Conservation (phyloP, 768 basidiomycete genomes). For the Rhodocollybia butyracea region DNA sequence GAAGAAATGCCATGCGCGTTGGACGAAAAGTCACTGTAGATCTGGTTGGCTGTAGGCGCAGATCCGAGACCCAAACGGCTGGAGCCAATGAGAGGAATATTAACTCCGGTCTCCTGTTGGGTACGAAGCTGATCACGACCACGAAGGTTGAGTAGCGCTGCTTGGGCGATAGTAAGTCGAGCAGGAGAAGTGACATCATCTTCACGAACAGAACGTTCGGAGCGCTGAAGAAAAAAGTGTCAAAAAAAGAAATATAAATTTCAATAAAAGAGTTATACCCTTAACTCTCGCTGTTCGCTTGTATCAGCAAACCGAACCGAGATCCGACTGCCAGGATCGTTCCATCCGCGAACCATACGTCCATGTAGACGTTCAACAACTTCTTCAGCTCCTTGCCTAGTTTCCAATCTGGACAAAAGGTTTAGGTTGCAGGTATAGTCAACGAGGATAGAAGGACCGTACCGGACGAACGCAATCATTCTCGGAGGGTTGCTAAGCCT, state of each 20-base stretch:
- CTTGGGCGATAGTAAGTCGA: slow-evolving; percentile 74
- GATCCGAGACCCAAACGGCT: background rate
- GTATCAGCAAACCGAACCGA: slow-evolving; percentile 81
- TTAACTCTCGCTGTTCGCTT: slow-evolving; percentile 69
- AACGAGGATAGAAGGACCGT: slow-evolving; percentile 14
- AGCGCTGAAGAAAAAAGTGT: slow-evolving; percentile 38
- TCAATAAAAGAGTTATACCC: slow-evolving; percentile 42
- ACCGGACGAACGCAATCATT: slow-evolving; percentile 84
- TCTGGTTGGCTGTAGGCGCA: slow-evolving; percentile 4
- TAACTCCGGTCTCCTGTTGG: background rate
- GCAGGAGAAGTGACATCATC: slow-evolving; percentile 56
- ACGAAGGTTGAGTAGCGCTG: slow-evolving; percentile 70
- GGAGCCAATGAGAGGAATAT: slow-evolving; percentile 3
- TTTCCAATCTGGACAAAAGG: slow-evolving; percentile 53
- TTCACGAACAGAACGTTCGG: slow-evolving; percentile 57
- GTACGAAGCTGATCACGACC: slow-evolving; percentile 52
- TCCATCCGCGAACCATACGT: slow-evolving; percentile 75
- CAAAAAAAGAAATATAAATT: background rate
- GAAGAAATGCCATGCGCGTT: slow-evolving; percentile 11
- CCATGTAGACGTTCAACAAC: slow-evolving; percentile 77
- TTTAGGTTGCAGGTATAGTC: slow-evolving; percentile 2
- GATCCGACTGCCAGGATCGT: slow-evolving; percentile 72
- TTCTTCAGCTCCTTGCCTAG: slow-evolving; percentile 69
- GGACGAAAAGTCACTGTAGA: slow-evolving; percentile 7
- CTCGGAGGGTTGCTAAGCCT: slow-evolving; percentile 71